phyloP scores from a whole-genome alignment of 768 basidiomycete species.

The Leucocoprinus leucothites region DNA sequence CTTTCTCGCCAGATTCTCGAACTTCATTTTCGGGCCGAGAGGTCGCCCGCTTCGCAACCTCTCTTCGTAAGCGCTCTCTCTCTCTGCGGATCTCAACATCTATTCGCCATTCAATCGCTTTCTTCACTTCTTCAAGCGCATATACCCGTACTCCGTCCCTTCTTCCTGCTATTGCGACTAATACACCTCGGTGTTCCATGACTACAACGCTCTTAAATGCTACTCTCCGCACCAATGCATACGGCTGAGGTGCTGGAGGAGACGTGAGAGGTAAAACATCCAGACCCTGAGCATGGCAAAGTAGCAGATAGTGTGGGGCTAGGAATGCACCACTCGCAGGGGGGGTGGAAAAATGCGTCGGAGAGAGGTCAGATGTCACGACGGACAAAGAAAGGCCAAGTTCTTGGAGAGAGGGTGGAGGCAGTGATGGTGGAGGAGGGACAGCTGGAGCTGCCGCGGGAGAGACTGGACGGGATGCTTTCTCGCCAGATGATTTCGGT shows the following conservation, averaged over 20 bases:
- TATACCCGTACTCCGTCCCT: conserved; percentile 87
- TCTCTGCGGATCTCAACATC: conserved; percentile 77
- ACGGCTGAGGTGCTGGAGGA: conserved; percentile 74
- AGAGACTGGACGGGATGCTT: conserved; percentile 51
- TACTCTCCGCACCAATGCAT: conserved; percentile 78
- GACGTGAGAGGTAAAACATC: conserved; percentile 80
- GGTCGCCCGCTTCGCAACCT: conserved; percentile 55
- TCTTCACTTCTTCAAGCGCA: conserved; percentile 82
- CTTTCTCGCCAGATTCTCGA: conserved; percentile 45
- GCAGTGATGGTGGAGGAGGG: conserved; percentile 71
- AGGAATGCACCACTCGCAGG: conserved; percentile 79
- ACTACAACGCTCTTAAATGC: conserved; percentile 86
- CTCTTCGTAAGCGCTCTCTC: conserved; percentile 65
- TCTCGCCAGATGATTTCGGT: conserved; percentile 26
- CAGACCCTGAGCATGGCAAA: conserved; percentile 83
- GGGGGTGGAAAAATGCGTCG: conserved; percentile 74
- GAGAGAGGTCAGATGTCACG: conserved; percentile 64
- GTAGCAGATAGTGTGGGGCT: conserved; percentile 74
- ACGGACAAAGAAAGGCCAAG: conserved; percentile 71
- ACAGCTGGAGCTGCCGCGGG: conserved; percentile 46
- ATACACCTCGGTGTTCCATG: conserved; percentile 87
- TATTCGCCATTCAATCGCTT: conserved; percentile 84
- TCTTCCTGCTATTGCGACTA: conserved; percentile 87
- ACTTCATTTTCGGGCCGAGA: conserved; percentile 28
- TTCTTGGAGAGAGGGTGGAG: conserved; percentile 69